Base-by-base conservation (phyloP, 2,329 filamentous ascomycete species). In the Colletotrichum cordylinicola region DNA sequence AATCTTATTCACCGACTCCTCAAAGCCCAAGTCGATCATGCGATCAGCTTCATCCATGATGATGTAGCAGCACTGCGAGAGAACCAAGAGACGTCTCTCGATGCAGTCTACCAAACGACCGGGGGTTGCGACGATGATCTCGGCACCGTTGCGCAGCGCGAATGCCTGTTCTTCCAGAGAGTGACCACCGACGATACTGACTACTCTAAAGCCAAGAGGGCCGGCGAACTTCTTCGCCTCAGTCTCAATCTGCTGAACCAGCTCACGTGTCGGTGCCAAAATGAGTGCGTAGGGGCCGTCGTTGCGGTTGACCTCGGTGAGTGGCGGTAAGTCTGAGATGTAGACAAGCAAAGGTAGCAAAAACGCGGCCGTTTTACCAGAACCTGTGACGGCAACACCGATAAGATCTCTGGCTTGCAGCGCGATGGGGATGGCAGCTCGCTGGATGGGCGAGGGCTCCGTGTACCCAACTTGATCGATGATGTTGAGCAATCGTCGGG, bases 11-110 rank as follows among this genome's bases (percentile, higher is more conserved):
- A 99, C 95, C 0, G 96, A 95, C 81, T 98, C 97, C 86, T 99
- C 97, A 83, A 99, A 99, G 61, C 97, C 97, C 77, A 98, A 92
- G 83, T 99, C 97, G 78, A 99, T 98, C 97, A 99, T 99, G 71
- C 96, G 94, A 86, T 99, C 97, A 48, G 97, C 97, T 90, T 99
- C 97, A 84, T 99, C 97, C 96, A 99, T 98, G 85, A 99, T 98
- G 72, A 98, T 92, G 86, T 98, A 98, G 87, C 96, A 98, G 85
- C 97, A 98, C 85, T 98, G 97, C n/a, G 93, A 93, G 64, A 98
- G 91, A 2, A 99, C 96, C 3, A 98, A 90, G 35, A 98, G 92
- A 39, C 96, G 93, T 21, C 97, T 92, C 85, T 99, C 97, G 80
- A 99, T 97, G 85, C 96, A 98, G 87, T 99, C 97, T 10, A 98